Evolutionary conservation across 2,329 filamentous ascomycete species (phyloP), one percentile per base, ranked within the genome.

Genomic region (Emydomyces testavorans): DNA sequence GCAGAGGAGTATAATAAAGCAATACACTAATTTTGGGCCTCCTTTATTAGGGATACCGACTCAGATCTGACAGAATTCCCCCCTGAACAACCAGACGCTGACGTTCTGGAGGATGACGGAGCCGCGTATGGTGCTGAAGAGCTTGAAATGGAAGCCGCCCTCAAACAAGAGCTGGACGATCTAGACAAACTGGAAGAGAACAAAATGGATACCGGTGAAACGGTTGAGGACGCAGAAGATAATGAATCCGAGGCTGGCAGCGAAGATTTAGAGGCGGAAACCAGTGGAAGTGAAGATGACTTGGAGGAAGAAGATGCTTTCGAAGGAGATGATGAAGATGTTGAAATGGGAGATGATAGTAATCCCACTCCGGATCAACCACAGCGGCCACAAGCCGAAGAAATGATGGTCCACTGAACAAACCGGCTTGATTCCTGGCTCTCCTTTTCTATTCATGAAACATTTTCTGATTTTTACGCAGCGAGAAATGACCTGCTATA

Each of bases 81-180:
- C 24, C 93, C 92, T 52, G 92, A 98, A 65, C 92, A 98, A 70
- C 92, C 92, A 35, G 92, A 98, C 65, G 92, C 89, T 46, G 93
- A 98, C 62, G 76, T 83, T 37, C 76, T 78, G 44, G 83, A 83
- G 36, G 90, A 95, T 58, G 92, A 94, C 57, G 77, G 74, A 48
- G 83, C 85, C 21, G 79, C 84, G 78, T 76, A 68, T 6, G 79
- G 76, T 41, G 46, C 46, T 6, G 46, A 48, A 16, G 76, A 71
- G 41, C 67, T 73, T 40, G 74, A 75, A 23, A 29, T 48, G 11
- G 47, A 49, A 39, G 47, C 34, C 11, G 47, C 70, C 3, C 76
- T 72, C 6, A 74, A 77, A 48, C 69, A 65, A 49, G 76, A 71
- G 44, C 69, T 72, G 24, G 71, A 68, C 40, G 69, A 67, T 4